phyloP scores from a whole-genome alignment of 73 alveolate species.

The Blepharisma stoltei region DNA sequence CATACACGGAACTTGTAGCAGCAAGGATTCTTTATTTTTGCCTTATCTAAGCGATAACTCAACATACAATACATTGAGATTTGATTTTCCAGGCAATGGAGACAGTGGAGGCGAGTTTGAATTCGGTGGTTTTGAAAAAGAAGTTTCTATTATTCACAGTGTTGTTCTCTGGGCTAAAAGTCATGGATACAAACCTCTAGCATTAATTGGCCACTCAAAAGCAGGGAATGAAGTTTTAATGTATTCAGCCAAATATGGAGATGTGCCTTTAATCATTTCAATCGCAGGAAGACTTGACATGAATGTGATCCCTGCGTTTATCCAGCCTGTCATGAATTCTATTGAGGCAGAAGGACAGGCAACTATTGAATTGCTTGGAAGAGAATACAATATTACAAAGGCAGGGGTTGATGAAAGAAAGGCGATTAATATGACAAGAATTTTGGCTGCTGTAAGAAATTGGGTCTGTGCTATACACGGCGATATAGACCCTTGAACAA shows the following conservation, averaged over 20 bases:
- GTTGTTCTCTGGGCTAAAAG: constrained; percentile 15
- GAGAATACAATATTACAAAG: neutral
- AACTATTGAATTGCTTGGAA: no score
- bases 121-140: constrained; percentile 11
- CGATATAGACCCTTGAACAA: neutral
- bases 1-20: constrained; percentile 10
- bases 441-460: neutral
- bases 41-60: neutral
- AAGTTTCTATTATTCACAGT: neutral
- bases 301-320: neutral
- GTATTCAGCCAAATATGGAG: neutral
- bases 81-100: constrained; percentile 19
- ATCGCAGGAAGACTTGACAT: constrained; percentile 4
- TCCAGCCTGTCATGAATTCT: neutral
- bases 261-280: constrained; percentile 7
- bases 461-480: neutral
- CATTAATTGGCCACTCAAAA: constrained; percentile 18
- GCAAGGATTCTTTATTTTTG: neutral
- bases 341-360: constrained; percentile 6
- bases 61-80: neutral
- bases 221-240: constrained; percentile 14
- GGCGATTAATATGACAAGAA: neutral
- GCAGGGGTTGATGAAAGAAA: constrained; percentile 10
- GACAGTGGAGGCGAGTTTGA: constrained; percentile 18
- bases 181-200: neutral